Evolutionary conservation across 208 protist species (phyloP).

Genomic region (Phytomonas francai): DNA sequence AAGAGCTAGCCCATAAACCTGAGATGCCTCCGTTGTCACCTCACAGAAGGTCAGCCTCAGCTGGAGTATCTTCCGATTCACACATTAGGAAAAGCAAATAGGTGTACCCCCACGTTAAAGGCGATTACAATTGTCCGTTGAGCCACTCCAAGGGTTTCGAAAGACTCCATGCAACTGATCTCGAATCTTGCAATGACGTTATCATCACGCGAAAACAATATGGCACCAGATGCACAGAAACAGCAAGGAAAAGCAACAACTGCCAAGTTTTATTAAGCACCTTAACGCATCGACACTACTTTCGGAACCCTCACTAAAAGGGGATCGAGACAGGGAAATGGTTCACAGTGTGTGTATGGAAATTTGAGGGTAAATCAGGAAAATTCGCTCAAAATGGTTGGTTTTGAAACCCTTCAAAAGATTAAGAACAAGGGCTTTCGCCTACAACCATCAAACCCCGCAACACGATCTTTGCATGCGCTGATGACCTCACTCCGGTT

Average conservation of each 20-base stretch:
- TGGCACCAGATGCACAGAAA: neutral
- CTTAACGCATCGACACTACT: neutral
- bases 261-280: neutral
- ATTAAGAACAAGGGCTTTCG: neutral
- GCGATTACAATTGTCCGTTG: neutral
- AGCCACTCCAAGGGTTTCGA: neutral
- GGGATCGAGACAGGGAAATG: too few relatives aligned
- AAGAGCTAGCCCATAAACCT: neutral
- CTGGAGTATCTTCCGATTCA: neutral
- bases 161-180: neutral
- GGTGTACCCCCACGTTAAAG: neutral
- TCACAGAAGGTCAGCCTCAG: neutral
- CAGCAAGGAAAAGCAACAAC: neutral
- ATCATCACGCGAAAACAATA: neutral
- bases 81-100: neutral
- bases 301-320: neutral
- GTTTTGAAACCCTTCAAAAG: neutral
- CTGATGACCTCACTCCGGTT: neutral
- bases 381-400: too few relatives aligned
- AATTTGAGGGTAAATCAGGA: too few relatives aligned
- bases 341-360: too few relatives aligned
- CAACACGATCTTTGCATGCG: neutral
- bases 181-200: neutral
- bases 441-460: neutral
- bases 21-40: neutral